Evolutionary conservation across 2,329 filamentous ascomycete species (phyloP), one percentile per base, ranked within the genome.

Genomic region (Xenosphaeropsis pyriputrescens): DNA sequence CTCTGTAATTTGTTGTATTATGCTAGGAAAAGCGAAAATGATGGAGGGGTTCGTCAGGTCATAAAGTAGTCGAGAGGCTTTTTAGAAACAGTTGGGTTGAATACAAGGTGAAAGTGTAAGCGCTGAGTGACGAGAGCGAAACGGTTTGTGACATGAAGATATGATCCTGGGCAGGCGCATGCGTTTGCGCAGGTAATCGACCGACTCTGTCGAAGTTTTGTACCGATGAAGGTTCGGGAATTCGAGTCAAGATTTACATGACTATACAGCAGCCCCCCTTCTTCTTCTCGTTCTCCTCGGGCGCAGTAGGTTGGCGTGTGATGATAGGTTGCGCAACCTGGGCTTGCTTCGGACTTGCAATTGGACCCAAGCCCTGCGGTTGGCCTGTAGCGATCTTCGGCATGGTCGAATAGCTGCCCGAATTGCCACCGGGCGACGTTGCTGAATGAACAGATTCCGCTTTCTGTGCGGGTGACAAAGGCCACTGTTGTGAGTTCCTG

Each of bases 401-500:
- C 45, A 51, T 51, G 17, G 46, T 45, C 60, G 60, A 32, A 76
- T 78, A 79, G 3, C 50, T 47, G 33, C 51, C 51, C n/a, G 29
- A 29, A 5, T 14, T 14, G 18, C 33, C 33, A 3, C 13, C n/a
- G 11, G 50, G 43, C 13, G 69, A 71, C 9, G 61, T 62, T 5
- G 63, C 58, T 14, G 62, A 57, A 9, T 59, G 59, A 7, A 63
- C 62, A 39, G 61, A 67, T 37, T 60, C 53, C 4, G 60, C 61
- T 13, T 68, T 66, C 43, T 64, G 70, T 53, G 66, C 70, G 5
- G 62, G 50, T 3, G 48, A 56, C 18, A 80, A 56, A 2, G 76
- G 76, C 76, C 76, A 80, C 43, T 77, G 71, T n/a, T 46, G 22
- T 61, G 50, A 13, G 26, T 51, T 48, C 44, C 53, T 50, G 29